Evolutionary conservation across 305 asterid genomes (phyloP).

Genomic region (Ruellia speciosa): DNA sequence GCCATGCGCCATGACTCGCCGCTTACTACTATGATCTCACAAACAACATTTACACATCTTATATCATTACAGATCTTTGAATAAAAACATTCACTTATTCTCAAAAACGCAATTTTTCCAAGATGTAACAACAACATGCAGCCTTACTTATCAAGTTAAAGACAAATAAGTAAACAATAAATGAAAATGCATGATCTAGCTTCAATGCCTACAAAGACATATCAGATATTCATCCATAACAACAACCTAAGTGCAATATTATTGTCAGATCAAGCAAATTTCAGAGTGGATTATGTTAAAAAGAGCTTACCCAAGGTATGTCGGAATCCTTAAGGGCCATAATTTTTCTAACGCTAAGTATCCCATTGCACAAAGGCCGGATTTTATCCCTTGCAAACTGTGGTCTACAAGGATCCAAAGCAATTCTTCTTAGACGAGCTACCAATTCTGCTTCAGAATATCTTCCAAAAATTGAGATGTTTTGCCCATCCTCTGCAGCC

Average conservation of each 20-base stretch:
- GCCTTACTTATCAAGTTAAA: too few species aligned
- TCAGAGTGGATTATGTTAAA: slow-evolving; percentile 5
- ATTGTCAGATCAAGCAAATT: slow-evolving; percentile 18
- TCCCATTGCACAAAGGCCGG: slow-evolving; percentile 45
- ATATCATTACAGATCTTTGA: too few species aligned
- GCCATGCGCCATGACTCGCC: too few species aligned
- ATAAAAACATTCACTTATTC: too few species aligned
- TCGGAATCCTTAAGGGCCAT: slow-evolving; percentile 33
- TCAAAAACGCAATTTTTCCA: too few species aligned
- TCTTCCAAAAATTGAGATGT: slow-evolving; percentile 41
- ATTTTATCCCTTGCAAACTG: slow-evolving; percentile 28
- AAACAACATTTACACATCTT: too few species aligned
- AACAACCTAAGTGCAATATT: slow-evolving; percentile 8
- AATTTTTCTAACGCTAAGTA: slow-evolving; percentile 40
- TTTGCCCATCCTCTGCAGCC: slow-evolving; percentile 22
- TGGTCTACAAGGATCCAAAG: slow-evolving; percentile 49
- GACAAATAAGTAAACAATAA: neutral
- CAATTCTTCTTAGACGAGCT: slow-evolving; percentile 44
- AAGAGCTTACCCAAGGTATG: slow-evolving; percentile 50
- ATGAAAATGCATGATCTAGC: slow-evolving; percentile 4
- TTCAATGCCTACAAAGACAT: slow-evolving; percentile 14
- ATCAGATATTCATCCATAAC: slow-evolving; percentile 6
- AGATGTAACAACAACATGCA: too few species aligned
- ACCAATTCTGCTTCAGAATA: slow-evolving; percentile 49
- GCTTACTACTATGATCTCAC: too few species aligned